These are phyloP conservation scores for Kwoniella sp. DNA, from an alignment of 768 basidiomycete genomes.

Conservation along the genomic window DNA sequence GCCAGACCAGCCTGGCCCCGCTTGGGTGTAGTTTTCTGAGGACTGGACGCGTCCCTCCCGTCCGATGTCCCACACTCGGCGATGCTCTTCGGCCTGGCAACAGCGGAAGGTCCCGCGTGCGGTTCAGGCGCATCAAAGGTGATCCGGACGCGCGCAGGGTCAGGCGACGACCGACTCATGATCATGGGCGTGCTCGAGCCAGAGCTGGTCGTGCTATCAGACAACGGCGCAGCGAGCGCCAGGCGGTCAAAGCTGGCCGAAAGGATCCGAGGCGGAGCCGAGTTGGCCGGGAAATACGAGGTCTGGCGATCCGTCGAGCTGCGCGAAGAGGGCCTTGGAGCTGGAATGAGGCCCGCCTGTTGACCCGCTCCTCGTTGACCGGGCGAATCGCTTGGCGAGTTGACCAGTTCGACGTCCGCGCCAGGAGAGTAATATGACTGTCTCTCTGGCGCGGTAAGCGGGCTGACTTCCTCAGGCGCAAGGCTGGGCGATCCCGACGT, in stretches of 20 bases:
- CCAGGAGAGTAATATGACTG: slow-evolving; percentile 2
- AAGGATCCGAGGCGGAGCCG: not conserved
- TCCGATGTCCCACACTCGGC: too few relatives aligned
- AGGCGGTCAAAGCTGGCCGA: not conserved
- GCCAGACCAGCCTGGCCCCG: too few relatives aligned
- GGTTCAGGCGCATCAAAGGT: slow-evolving; percentile 5
- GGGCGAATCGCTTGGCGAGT: not conserved
- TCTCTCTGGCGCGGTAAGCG: too few relatives aligned
- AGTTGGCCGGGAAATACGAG: not conserved
- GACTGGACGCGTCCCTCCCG: too few relatives aligned
- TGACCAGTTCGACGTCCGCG: slow-evolving; percentile 9
- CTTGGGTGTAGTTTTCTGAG: too few relatives aligned
- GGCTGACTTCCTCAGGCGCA: too few relatives aligned
- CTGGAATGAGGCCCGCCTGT: slow-evolving; percentile 11
- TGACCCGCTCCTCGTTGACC: not conserved
- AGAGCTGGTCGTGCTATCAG: not conserved
- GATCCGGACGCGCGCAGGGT: not conserved
- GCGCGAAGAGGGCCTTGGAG: not conserved
- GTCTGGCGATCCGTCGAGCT: not conserved
- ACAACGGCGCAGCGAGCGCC: too few relatives aligned
- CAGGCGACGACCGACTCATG: not conserved
- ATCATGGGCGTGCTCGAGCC: not conserved
- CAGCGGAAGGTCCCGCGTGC: too few relatives aligned
- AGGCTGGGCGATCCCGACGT: not conserved
- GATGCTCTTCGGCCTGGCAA: too few relatives aligned